These are phyloP conservation scores for Thielaviopsis ethacetica DNA, from an alignment of 2,329 filamentous ascomycete genomes.

Conservation along the genomic window DNA sequence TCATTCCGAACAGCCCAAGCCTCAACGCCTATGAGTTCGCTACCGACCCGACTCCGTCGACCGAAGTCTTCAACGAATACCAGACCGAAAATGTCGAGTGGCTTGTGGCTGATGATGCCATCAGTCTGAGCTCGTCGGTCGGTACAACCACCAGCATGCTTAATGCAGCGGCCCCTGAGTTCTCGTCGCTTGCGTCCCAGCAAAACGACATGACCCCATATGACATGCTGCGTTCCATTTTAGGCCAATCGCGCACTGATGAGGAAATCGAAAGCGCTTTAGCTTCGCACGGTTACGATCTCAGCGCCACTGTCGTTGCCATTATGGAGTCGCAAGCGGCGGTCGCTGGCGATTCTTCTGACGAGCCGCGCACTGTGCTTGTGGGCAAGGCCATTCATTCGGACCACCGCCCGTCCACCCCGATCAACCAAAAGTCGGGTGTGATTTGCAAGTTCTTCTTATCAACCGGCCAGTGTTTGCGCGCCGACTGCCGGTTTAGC, in stretches of 20 bases:
- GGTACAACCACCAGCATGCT: slow-evolving; percentile 52
- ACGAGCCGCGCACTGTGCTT: slow-evolving; percentile 50
- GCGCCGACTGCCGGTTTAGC: slow-evolving; percentile 91
- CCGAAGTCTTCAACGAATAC: slow-evolving; percentile 79
- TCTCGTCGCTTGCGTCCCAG: slow-evolving; percentile 37
- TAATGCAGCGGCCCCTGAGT: slow-evolving; percentile 71
- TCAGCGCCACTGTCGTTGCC: slow-evolving; percentile 77
- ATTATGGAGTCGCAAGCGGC: slow-evolving; percentile 54
- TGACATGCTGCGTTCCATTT: slow-evolving; percentile 89
- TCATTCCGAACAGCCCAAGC: slow-evolving; percentile 84
- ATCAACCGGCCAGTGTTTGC: slow-evolving; percentile 84
- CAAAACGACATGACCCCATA: slow-evolving; percentile 92
- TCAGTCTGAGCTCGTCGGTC: slow-evolving; percentile 60
- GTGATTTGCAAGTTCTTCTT: slow-evolving; percentile 97
- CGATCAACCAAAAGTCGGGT: slow-evolving; percentile 62
- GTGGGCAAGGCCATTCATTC: slow-evolving; percentile 83
- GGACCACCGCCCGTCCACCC: slow-evolving; percentile 59
- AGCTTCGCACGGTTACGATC: slow-evolving; percentile 76
- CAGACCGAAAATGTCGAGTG: slow-evolving; percentile 93
- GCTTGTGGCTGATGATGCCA: slow-evolving; percentile 79
- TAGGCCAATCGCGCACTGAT: slow-evolving; percentile 76
- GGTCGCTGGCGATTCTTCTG: slow-evolving; percentile 21
- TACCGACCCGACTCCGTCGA: slow-evolving; percentile 62
- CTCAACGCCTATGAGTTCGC: slow-evolving; percentile 90
- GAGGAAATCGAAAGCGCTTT: slow-evolving; percentile 91